phyloP scores from a whole-genome alignment of 2,329 filamentous ascomycete genomes.

The Torrubiellomyces zombiae region DNA sequence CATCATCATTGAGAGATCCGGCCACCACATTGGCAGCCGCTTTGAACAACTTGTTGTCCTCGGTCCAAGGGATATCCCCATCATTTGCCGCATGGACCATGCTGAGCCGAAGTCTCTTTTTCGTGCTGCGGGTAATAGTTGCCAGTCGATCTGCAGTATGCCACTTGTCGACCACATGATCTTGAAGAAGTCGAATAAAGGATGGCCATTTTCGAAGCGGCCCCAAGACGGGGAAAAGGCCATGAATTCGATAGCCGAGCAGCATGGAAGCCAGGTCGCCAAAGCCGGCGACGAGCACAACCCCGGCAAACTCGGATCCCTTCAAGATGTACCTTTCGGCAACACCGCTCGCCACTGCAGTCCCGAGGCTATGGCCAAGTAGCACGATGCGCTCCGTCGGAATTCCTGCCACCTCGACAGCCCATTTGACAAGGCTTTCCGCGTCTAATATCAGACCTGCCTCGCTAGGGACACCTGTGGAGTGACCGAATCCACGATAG shows the following conservation, averaged over 20 bases:
- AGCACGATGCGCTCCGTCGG: slow-evolving; percentile 59
- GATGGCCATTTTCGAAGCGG: slow-evolving; percentile 53
- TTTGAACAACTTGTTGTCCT: slow-evolving; percentile 48
- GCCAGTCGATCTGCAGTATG: slow-evolving; percentile 49
- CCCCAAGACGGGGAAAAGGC: slow-evolving; percentile 60
- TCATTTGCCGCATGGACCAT: slow-evolving; percentile 73
- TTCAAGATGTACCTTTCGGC: slow-evolving; percentile 49
- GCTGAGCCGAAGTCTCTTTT: slow-evolving; percentile 42
- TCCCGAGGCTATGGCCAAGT: slow-evolving; percentile 76
- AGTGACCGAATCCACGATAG: slow-evolving; percentile 77
- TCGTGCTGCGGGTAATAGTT: slow-evolving; percentile 34
- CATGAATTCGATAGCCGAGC: slow-evolving; percentile 62
- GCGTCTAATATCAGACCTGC: slow-evolving; percentile 67
- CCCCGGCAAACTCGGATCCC: slow-evolving; percentile 55
- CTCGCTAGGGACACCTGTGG: slow-evolving; percentile 67
- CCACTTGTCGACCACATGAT: slow-evolving; percentile 67
- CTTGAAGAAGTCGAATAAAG: slow-evolving; percentile 42
- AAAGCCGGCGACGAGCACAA: slow-evolving; percentile 70
- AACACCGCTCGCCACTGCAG: slow-evolving; percentile 62
- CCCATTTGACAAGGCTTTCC: slow-evolving; percentile 55
- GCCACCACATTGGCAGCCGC: slow-evolving; percentile 37
- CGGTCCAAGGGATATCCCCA: slow-evolving; percentile 60
- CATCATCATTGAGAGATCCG: slow-evolving; percentile 16
- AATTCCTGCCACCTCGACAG: slow-evolving; percentile 46
- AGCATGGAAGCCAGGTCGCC: slow-evolving; percentile 57